These are phyloP conservation scores for Sphaerulina musiva DNA, from an alignment of 2,329 filamentous ascomycete species.

Conservation along the genomic window DNA sequence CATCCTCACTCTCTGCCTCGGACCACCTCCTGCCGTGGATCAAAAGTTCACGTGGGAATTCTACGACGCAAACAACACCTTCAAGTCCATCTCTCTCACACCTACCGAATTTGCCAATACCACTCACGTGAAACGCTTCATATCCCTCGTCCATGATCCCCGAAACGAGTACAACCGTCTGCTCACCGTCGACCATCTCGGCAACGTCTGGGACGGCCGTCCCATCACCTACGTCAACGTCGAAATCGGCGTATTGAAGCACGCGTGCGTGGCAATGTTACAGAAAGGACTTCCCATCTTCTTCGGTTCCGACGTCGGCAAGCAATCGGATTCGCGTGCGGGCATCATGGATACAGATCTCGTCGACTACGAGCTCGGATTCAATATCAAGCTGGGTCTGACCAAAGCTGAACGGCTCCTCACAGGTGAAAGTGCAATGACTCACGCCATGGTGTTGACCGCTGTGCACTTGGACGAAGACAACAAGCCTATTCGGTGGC, in stretches of 20 bases:
- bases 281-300: slow-evolving; percentile 73
- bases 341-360: slow-evolving; percentile 77
- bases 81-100: slow-evolving; percentile 57
- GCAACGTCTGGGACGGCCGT: slow-evolving; percentile 72
- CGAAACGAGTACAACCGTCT: slow-evolving; percentile 66
- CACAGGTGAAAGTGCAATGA: slow-evolving; percentile 75
- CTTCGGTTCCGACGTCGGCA: slow-evolving; percentile 82
- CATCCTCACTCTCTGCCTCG: slow-evolving; percentile 75
- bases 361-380: slow-evolving; percentile 75
- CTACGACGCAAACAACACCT: slow-evolving; percentile 60
- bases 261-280: slow-evolving; percentile 69
- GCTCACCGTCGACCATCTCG: slow-evolving; percentile 69
- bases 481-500: slow-evolving; percentile 64
- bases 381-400: slow-evolving; percentile 67
- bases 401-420: slow-evolving; percentile 67
- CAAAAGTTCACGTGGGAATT: slow-evolving; percentile 75
- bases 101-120: slow-evolving; percentile 67
- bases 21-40: slow-evolving; percentile 65
- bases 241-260: slow-evolving; percentile 64
- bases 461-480: slow-evolving; percentile 69
- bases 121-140: slow-evolving; percentile 59
- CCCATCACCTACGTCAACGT: slow-evolving; percentile 79
- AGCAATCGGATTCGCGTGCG: slow-evolving; percentile 60
- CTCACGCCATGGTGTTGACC: slow-evolving; percentile 86
- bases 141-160: slow-evolving; percentile 81